Base-by-base conservation (phyloP, 2,329 filamentous ascomycete species). In the Epichloe baconii region DNA sequence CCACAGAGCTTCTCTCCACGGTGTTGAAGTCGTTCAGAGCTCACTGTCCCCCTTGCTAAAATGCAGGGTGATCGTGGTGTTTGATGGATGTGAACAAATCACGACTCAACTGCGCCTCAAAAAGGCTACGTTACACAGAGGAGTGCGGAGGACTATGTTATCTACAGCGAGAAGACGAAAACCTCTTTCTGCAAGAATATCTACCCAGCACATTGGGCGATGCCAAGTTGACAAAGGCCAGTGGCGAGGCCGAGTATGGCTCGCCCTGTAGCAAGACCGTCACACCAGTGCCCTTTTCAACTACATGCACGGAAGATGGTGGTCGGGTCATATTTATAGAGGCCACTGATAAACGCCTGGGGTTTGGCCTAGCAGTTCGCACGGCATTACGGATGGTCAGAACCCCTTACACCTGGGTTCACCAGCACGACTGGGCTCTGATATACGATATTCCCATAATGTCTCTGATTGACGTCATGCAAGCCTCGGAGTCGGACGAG, bases 351-450 rank as follows among this genome's bases (percentile, higher is more conserved):
- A 68, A 74, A 0, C 69, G 76, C 0, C 58, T 79, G 2, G 76
- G 76, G 0, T 79, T 79, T 46, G 76, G 75, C 0, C 64, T 79
- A 1, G 75, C 71, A 1, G 74, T 79, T 19, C 73, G 76, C 12
- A 72, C 74, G 0, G 76, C 75, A 0, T 59, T 79, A 44, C 66
- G 75, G 3, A 49, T 68, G 5, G 66, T 70, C 0, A 54, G 61
- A 12, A 79, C 76, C 1, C 72, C 73, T 0, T 76, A 76, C 44
- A 74, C 78, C 15, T 79, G 76, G 76, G 62, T 79, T 0, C 76
- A 79, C 54, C 76, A 79, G 61, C 76, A 79, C 57, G 76, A 79
- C 61, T 79, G 76, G 76, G 64, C 68, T 5, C 61, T 79, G 0
- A 64, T 70, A 15, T 61, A 67, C 2, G 62, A 70, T 45, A 65